Base-by-base conservation (phyloP, 352 stramenopile genomes). In the Phytophthora colocasiae region DNA sequence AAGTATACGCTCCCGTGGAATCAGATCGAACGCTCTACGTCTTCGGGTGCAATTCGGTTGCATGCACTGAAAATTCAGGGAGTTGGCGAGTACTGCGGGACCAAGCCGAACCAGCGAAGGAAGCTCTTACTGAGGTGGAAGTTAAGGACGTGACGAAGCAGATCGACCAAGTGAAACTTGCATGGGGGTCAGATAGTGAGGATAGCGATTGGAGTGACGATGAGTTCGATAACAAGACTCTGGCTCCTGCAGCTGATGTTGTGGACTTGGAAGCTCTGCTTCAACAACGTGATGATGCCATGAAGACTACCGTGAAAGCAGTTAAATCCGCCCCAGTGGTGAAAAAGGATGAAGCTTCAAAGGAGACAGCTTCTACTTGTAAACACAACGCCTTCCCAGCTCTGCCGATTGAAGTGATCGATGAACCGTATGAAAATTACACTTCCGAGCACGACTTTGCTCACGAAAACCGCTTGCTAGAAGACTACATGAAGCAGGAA, bases 41-140 rank as follows among this genome's bases (percentile, higher is more conserved):
- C 4, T 96, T 96, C 60, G 87, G 87, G 9, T 96, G 87, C 76
- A 96, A 96, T 58, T 87, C 87, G 6, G 68, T 82, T n/a, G 76
- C 79, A 1, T 96, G 87, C 60, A 88, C 77, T 0, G 73, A 92
- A 47, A 75, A 64, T 0, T 44, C 78, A 9, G 81, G 84, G 49
- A 92, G 87, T 54, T 96, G 87, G 87, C 65, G 85, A 55, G 87
- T 92, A 32, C 48, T 96, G 53, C 75, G 87, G 31, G 81, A 93
- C 54, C 80, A 96, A 66, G 52, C 60, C 15, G 55, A 69, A 2
- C 34, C 36, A 6, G 43, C 47, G 27, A 61, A 65, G 17, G 46
- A 66, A 39, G 9, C 7, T 24, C 29, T 47, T 9, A 36, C 41
- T 36, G 19, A 40, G 14, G 19, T 22, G 12, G 29, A 58, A 47